Evolutionary conservation across 2,329 filamentous ascomycete species (phyloP).

Genomic region (Podosphaera xanthii): DNA sequence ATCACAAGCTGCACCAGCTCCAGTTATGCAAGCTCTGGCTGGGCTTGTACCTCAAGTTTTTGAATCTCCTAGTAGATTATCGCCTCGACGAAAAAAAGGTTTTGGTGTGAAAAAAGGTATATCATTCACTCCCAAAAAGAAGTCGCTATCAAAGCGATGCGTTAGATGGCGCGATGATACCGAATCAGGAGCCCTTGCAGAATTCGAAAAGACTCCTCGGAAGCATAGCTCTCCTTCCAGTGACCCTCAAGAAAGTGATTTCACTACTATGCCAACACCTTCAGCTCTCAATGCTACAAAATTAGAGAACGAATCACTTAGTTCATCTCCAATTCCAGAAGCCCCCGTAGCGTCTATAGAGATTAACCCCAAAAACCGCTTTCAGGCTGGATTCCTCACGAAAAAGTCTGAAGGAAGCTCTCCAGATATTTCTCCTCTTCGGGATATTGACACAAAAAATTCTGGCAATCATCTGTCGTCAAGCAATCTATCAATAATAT

Average conservation of each 20-base stretch:
- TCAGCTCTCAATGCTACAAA: constrained; percentile 16
- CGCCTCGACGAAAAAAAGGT: constrained; percentile 61
- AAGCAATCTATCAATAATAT: constrained; percentile 15
- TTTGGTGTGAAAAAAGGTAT: constrained; percentile 43
- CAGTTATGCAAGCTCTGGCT: constrained; percentile 20
- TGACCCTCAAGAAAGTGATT: constrained; percentile 25
- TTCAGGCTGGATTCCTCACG: constrained; percentile 71
- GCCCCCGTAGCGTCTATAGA: constrained; percentile 36
- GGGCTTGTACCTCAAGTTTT: constrained; percentile 17
- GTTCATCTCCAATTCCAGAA: constrained; percentile 29
- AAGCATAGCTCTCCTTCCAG: constrained; percentile 37
- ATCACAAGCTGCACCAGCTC: constrained; percentile 7
- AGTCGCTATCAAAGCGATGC: constrained; percentile 44
- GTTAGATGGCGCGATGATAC: constrained; percentile 89
- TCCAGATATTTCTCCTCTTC: constrained; percentile 33
- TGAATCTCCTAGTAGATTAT: constrained; percentile 47
- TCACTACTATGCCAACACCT: constrained; percentile 31
- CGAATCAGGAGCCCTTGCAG: constrained; percentile 63
- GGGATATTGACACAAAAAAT: constrained; percentile 26
- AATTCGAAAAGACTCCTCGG: constrained; percentile 79
- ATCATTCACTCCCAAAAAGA: constrained; percentile 64
- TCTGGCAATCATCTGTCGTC: constrained; percentile 24
- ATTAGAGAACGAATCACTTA: constrained; percentile 19
- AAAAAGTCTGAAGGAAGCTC: constrained; percentile 42
- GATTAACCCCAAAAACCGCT: constrained; percentile 46